Evolutionary conservation across 495 filamentous ascomycete genomes (phyloP).

Genomic region (Choiromyces venosus): DNA sequence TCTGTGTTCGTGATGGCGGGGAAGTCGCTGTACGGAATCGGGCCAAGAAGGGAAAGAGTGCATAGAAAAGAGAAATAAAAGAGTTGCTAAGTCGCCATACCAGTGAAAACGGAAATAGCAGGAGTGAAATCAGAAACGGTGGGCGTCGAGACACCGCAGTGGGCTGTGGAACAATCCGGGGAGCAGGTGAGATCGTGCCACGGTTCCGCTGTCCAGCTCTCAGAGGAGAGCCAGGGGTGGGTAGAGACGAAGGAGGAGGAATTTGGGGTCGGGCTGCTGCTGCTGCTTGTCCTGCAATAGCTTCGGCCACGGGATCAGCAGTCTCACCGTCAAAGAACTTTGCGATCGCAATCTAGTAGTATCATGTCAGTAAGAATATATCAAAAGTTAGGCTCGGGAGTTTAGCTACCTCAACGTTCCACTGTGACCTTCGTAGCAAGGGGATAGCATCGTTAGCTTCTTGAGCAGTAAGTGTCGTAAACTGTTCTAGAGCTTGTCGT

Average conservation of each 20-base stretch:
- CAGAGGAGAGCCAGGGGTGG: slow-evolving; percentile 39
- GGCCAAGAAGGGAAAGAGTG: slow-evolving; percentile 78
- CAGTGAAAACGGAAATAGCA: slow-evolving; percentile 77
- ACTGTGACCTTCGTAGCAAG: slow-evolving; percentile 76
- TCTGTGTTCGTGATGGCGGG: slow-evolving; percentile 55
- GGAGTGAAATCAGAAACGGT: slow-evolving; percentile 65
- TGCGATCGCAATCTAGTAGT: slow-evolving; percentile 74
- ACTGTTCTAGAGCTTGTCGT: slow-evolving; percentile 76
- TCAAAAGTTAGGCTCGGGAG: slow-evolving; percentile 10
- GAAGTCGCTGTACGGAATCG: slow-evolving; percentile 57
- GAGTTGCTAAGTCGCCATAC: slow-evolving; percentile 62
- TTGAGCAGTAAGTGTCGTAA: slow-evolving; percentile 80
- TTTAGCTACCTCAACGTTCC: slow-evolving; percentile 77
- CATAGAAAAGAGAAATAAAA: slow-evolving; percentile 59
- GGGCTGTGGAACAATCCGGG: slow-evolving; percentile 71
- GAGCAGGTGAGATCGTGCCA: slow-evolving; percentile 54
- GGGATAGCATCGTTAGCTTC: slow-evolving; percentile 70
- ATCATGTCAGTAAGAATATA: slow-evolving; percentile 21
- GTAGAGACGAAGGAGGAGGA: slow-evolving; percentile 39
- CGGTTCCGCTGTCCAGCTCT: slow-evolving; percentile 16
- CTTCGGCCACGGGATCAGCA: slow-evolving; percentile 72
- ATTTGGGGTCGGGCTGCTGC: slow-evolving; percentile 44
- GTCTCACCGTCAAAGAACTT: slow-evolving; percentile 97
- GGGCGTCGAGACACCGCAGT: slow-evolving; percentile 61
- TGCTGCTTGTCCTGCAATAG: slow-evolving; percentile 52